These are phyloP conservation scores for Coemansia sp. DNA, from an alignment of 192 early-diverging fungal species.

Conservation along the genomic window DNA sequence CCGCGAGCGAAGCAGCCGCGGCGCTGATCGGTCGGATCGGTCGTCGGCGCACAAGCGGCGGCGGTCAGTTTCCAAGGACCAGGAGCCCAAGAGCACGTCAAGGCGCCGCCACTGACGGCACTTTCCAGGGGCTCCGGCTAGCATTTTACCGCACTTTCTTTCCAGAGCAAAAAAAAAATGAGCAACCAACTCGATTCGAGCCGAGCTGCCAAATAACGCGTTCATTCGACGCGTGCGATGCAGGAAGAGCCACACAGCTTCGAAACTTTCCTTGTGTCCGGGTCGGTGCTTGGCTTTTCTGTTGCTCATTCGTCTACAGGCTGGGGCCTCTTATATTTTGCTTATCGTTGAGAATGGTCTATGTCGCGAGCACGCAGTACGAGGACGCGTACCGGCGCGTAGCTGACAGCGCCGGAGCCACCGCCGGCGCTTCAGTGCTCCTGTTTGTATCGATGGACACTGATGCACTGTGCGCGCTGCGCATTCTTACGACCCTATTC, in stretches of 20 bases:
- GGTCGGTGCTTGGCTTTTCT: too few species aligned
- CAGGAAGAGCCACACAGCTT: too few species aligned
- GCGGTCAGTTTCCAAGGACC: constrained; percentile 36
- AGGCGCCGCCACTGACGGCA: constrained; percentile 35
- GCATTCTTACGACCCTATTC: constrained; percentile 71
- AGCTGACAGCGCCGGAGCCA: constrained; percentile 21
- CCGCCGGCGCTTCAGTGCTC: constrained; percentile 51
- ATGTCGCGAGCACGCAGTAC: constrained; percentile 47
- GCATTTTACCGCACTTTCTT: too few species aligned
- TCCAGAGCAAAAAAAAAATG: too few species aligned
- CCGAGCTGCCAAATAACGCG: too few species aligned
- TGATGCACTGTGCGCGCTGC: constrained; percentile 77
- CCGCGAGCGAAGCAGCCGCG: constrained; percentile 14
- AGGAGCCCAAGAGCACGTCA: constrained; percentile 29
- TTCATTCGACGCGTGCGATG: too few species aligned
- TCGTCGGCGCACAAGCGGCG: constrained; percentile 38
- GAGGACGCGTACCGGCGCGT: constrained; percentile 58
- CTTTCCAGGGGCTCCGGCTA: too few species aligned
- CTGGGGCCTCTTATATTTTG: too few species aligned
- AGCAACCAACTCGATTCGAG: too few species aligned
- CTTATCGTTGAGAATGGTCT: constrained; percentile 47
- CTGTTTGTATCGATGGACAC: constrained; percentile 75
- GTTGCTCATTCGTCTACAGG: too few species aligned
- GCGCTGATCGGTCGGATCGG: constrained; percentile 20
- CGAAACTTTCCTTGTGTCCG: too few species aligned